Conservation (phyloP, 2,329 filamentous ascomycete species). For the Fusarium multiceps region DNA sequence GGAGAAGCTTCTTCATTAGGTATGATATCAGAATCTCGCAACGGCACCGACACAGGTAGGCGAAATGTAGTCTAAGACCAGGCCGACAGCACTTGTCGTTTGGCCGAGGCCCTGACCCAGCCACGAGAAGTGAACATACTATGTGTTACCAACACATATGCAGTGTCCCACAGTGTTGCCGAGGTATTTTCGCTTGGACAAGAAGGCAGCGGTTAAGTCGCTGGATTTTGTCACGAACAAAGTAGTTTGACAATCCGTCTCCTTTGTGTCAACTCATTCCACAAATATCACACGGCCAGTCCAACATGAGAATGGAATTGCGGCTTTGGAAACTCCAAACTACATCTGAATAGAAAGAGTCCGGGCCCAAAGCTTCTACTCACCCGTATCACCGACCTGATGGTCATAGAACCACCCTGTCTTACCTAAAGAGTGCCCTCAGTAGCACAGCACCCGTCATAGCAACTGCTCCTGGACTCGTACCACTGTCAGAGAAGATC, state of each 20-base stretch:
- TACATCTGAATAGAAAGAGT: background rate
- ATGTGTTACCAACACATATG: constrained; percentile 39
- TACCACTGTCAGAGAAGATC: constrained; percentile 51
- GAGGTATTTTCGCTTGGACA: constrained; percentile 29
- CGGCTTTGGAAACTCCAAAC: background rate
- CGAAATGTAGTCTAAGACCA: background rate
- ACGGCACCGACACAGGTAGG: background rate
- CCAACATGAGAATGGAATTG: background rate
- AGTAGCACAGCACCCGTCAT: constrained; percentile 55
- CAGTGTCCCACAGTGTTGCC: constrained; percentile 37
- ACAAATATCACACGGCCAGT: background rate
- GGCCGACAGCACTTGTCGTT: constrained; percentile 1
- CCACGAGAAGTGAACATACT: constrained; percentile 32
- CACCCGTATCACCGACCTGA: constrained; percentile 22
- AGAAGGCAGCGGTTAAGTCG: background rate
- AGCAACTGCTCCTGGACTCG: constrained; percentile 44
- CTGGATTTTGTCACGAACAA: background rate
- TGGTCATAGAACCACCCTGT: constrained; percentile 36
- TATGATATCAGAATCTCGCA: background rate
- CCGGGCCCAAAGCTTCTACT: constrained; percentile 9
- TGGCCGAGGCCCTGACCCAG: constrained; percentile 13
- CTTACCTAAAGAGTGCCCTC: constrained; percentile 22
- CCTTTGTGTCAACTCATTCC: background rate
- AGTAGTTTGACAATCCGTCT: background rate
- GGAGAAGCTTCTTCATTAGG: background rate